phyloP scores from a whole-genome alignment of 441 rosid species.

The Adansonia madagascariensis region DNA sequence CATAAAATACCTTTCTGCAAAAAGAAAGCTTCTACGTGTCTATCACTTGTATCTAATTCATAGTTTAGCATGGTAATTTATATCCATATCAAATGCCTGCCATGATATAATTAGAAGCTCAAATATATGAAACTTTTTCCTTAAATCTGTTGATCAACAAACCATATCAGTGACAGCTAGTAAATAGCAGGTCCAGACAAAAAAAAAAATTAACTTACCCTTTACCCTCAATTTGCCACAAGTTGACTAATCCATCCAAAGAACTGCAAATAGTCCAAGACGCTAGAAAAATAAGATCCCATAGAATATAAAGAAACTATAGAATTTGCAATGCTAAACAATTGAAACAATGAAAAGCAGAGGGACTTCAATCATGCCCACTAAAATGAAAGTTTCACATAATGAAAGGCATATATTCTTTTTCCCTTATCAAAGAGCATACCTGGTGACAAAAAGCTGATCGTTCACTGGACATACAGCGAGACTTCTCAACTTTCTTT shows the following conservation, averaged over 20 bases:
- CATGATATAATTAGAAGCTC: constrained; percentile 7
- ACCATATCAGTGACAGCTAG: not conserved
- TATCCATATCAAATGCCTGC: not conserved
- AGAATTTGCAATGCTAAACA: not conserved
- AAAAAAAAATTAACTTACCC: constrained; percentile 48
- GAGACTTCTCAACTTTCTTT: constrained; percentile 90
- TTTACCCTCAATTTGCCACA: constrained; percentile 77
- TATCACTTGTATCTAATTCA: constrained; percentile 5
- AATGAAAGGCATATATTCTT: not conserved
- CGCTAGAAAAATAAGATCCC: constrained; percentile 30
- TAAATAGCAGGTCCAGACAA: constrained; percentile 19
- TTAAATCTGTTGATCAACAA: not conserved
- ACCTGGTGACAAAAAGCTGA: constrained; percentile 89
- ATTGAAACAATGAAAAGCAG: not conserved
- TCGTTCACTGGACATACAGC: constrained; percentile 74
- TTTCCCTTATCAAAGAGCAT: constrained; percentile 22
- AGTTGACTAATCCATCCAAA: constrained; percentile 75
- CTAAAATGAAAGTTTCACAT: not conserved
- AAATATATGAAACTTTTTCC: not conserved
- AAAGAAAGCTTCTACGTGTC: not conserved
- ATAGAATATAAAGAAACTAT: not conserved
- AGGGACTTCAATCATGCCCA: not conserved
- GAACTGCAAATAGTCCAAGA: constrained; percentile 54
- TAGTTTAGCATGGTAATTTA: not conserved
- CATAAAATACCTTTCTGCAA: not conserved